A percentile compares a stretch with the other conserved stretches of the same genome.
These are phyloP conservation scores for Cyberlindnera amylophila DNA, from an alignment of 805 yeast genomes.

Conservation along the genomic window DNA sequence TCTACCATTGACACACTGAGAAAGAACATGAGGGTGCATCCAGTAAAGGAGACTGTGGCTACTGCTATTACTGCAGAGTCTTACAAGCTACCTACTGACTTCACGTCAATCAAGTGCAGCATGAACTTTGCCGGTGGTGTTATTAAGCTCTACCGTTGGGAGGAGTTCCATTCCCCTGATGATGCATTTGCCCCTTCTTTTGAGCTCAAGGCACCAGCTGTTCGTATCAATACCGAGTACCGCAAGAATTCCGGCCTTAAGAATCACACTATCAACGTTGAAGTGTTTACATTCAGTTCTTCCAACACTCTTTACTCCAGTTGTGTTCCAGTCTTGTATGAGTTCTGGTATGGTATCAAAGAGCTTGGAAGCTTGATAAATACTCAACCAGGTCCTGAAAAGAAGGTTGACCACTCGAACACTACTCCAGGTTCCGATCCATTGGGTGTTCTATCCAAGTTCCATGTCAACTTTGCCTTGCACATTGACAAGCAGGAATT, in stretches of 20 bases:
- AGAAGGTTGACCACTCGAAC: conserved; percentile 11
- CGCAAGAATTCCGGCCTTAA: conserved; percentile 35
- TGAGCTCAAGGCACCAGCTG: conserved; percentile 71
- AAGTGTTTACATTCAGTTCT: conserved; percentile 62
- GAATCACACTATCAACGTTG: conserved; percentile 45
- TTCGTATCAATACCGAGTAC: conserved; percentile 55
- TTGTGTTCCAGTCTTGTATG: conserved; percentile 75
- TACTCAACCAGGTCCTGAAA: conserved; percentile 4
- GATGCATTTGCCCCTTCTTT: conserved; percentile 42
- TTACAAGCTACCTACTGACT: conserved; percentile 21
- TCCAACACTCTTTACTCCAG: conserved; percentile 65
- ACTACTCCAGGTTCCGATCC: conserved; percentile 30
- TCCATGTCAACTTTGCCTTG: conserved; percentile 61
- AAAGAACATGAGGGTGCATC: conserved; percentile 16
- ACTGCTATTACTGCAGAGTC: not conserved
- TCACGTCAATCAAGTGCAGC: conserved; percentile 44
- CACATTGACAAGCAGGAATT: conserved; percentile 70
- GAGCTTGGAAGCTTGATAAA: conserved; percentile 38
- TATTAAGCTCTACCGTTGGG: conserved; percentile 37
- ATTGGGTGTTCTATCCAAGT: conserved; percentile 44
- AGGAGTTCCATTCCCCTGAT: conserved; percentile 38
- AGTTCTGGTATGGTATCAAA: conserved; percentile 49
- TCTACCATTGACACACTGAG: conserved; percentile 38
- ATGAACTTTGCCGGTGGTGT: conserved; percentile 69
- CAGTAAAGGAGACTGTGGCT: not conserved